Conservation (phyloP, 2,329 filamentous ascomycete genomes). For the Xylariales sp. region DNA sequence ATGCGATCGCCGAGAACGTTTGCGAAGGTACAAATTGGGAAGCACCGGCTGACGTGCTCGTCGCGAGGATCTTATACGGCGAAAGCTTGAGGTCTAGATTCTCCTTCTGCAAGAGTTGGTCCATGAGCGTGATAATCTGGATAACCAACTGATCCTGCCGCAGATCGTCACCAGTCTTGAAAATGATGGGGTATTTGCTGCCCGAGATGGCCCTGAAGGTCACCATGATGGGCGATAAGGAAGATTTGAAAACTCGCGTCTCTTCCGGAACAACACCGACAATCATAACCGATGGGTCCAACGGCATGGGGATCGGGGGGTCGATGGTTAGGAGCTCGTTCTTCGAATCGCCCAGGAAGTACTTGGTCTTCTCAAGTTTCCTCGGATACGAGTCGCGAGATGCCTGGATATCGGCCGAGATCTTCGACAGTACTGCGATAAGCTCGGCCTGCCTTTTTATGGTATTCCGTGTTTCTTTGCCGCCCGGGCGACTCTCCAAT, state of each 20-base stretch:
- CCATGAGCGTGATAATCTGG: constrained; percentile 97
- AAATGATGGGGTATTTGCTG: constrained; percentile 88
- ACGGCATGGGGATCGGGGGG: constrained; percentile 84
- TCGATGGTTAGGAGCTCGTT: constrained; percentile 89
- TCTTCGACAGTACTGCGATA: constrained; percentile 85
- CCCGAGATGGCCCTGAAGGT: constrained; percentile 86
- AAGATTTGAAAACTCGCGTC: constrained; percentile 94
- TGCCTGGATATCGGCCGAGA: constrained; percentile 88
- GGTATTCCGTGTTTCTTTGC: constrained; percentile 78
- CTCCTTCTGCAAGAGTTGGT: constrained; percentile 92
- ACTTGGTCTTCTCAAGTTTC: constrained; percentile 87
- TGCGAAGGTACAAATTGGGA: constrained; percentile 94
- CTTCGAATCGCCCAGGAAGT: constrained; percentile 85
- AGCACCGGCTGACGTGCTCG: constrained; percentile 86
- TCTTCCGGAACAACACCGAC: constrained; percentile 85
- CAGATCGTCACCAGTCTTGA: constrained; percentile 96
- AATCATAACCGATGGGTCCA: constrained; percentile 86
- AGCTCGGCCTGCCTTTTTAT: constrained; percentile 90
- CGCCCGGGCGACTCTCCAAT: constrained; percentile 76
- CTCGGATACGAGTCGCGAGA: constrained; percentile 80
- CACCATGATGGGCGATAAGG: constrained; percentile 88
- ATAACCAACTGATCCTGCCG: constrained; percentile 98
- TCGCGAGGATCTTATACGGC: constrained; percentile 96
- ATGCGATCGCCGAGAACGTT: constrained; percentile 82
- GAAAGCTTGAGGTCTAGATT: constrained; percentile 95